Evolutionary conservation across 2,329 filamentous ascomycete species (phyloP).

Genomic region (Botrytis cinerea): DNA sequence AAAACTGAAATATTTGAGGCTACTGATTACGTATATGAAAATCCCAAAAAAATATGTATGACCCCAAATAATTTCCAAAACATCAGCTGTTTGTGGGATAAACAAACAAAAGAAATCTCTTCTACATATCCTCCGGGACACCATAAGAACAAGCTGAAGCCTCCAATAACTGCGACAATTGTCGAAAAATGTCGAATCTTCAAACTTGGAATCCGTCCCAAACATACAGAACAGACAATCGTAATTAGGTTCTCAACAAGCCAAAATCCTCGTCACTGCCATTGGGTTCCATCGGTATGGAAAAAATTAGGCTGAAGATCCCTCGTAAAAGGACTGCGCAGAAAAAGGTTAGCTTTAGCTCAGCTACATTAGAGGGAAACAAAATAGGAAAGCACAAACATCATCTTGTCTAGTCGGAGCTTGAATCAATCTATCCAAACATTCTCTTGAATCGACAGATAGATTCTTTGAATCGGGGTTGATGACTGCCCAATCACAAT

Average conservation of each 20-base stretch:
- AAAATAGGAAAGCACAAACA: neutral
- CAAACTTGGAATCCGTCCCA: neutral
- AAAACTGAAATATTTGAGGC: neutral
- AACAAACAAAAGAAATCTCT: neutral
- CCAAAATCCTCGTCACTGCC: neutral
- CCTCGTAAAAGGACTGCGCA: neutral
- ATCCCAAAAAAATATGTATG: neutral
- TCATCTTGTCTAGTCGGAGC: neutral
- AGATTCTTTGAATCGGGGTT: neutral
- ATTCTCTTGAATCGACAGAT: neutral
- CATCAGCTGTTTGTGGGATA: neutral
- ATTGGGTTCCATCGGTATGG: neutral
- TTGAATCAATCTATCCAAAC: slow-evolving; percentile 6
- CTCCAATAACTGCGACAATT: neutral
- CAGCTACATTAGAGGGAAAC: too few species aligned
- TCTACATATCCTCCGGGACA: neutral
- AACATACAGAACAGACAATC: neutral
- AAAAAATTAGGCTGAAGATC: neutral
- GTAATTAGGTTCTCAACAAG: neutral
- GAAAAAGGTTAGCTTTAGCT: neutral
- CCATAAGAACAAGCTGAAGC: neutral
- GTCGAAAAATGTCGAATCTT: neutral
- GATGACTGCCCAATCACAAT: slow-evolving; percentile 1
- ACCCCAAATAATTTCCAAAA: neutral
- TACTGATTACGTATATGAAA: neutral